phyloP scores from a whole-genome alignment of 345 rosid genomes.

The Theobroma cacao region DNA sequence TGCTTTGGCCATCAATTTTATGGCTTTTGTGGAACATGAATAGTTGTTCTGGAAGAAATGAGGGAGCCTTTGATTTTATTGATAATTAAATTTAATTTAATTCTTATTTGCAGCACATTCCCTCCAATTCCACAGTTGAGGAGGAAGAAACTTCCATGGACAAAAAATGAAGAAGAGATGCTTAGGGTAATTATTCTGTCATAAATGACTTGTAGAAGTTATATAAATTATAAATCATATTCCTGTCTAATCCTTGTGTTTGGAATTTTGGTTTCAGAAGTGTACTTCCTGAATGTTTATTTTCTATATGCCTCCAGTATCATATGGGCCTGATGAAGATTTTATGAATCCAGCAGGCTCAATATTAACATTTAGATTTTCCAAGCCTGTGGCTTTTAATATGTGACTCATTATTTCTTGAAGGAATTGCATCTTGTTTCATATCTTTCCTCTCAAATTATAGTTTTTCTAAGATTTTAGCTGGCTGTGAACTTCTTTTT shows the following conservation, averaged over 20 bases:
- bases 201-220: neutral
- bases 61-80: neutral
- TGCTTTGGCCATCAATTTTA: neutral
- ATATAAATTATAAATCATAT: neutral
- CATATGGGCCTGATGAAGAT: neutral
- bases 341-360: neutral
- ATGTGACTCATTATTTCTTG: neutral
- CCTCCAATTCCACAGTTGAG: conserved; percentile 28
- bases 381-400: neutral
- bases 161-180: conserved; percentile 36
- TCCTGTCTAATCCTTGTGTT: neutral
- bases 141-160: conserved; percentile 41
- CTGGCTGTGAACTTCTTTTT: neutral
- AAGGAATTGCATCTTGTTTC: neutral
- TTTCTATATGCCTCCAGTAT: neutral
- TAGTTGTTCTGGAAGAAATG: neutral
- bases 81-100: neutral
- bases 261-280: neutral
- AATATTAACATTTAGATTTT: neutral
- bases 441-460: neutral
- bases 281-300: neutral
- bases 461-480: neutral
- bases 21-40: neutral
- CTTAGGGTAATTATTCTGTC: conserved; percentile 32
- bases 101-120: conserved; percentile 27